Base-by-base conservation (phyloP, 345 rosid genomes). In the Ceriops zippeliana region DNA sequence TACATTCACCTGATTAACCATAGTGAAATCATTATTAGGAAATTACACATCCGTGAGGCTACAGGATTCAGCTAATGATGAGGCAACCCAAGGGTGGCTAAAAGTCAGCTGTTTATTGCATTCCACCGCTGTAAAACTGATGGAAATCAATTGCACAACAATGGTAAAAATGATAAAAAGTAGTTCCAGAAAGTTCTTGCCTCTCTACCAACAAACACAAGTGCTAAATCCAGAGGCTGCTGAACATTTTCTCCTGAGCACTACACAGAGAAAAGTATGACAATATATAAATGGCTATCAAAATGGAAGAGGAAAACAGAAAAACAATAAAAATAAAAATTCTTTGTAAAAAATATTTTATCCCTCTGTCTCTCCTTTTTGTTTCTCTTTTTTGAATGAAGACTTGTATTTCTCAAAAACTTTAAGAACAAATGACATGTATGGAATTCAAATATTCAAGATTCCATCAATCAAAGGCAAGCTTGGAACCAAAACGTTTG, bases 161-260 rank as follows among this genome's bases (percentile, higher is more conserved):
- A 42, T 42, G 17, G 19, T 42, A 42, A 42, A 42, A 9, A 26
- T 10, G 59, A 31, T 17, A 7, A 9, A 28, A 30, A 21, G 32
- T 4, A 37, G n/a, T 31, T 30, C 46, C 21, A 20, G 24, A 30
- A 62, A 54, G 31, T 66, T 24, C 69, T 80, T 83, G 90, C 99
- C 93, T 89, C 89, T 77, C 89, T 83, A 69, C 99, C 99, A 34
- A 92, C 82, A 83, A 95, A 91, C 73, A 95, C 85, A 74, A 90
- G 83, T 10, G 93, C 97, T 28, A 92, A 78, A 73, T 89, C 97
- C 76, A 85, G 79, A 51, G 86, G 65, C 46, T 81, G 88, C 63
- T 72, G 78, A 71, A 65, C 70, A 74, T 90, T 82, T 81, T 81
- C 80, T 73, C 70, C 82, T 19, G 90, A 77, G 80, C 99, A 95